A percentile compares a stretch with the other conserved stretches of the same genome.
These are phyloP conservation scores for Paracoccidioides brasiliensis DNA, from an alignment of 2,329 filamentous ascomycete genomes.

Conservation along the genomic window DNA sequence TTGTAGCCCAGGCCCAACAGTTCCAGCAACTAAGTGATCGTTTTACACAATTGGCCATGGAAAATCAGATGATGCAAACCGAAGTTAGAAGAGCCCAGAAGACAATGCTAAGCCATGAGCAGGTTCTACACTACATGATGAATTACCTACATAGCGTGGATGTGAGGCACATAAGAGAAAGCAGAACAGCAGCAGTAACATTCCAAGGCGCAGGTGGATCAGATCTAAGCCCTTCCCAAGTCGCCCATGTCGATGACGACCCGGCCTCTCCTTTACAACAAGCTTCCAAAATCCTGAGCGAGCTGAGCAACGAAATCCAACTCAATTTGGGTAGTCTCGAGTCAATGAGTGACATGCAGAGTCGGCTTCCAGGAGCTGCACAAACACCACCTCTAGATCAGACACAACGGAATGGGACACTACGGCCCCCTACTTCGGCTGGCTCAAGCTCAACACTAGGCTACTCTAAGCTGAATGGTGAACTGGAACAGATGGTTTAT, in stretches of 20 bases:
- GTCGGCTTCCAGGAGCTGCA: slow-evolving; percentile 41
- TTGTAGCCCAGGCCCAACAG: slow-evolving; percentile 84
- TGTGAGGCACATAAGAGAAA: slow-evolving; percentile 50
- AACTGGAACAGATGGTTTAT: slow-evolving; percentile 66
- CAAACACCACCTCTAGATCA: slow-evolving; percentile 46
- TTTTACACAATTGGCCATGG: slow-evolving; percentile 62
- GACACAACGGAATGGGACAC: slow-evolving; percentile 31
- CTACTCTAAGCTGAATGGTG: slow-evolving; percentile 38
- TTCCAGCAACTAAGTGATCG: slow-evolving; percentile 76
- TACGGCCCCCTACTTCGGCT: slow-evolving; percentile 31
- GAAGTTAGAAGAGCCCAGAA: slow-evolving; percentile 53
- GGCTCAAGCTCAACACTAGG: slow-evolving; percentile 40
- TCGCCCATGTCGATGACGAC: slow-evolving; percentile 43
- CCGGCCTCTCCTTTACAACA: slow-evolving; percentile 56
- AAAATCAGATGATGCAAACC: slow-evolving; percentile 51
- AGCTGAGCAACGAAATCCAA: slow-evolving; percentile 52
- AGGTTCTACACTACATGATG: slow-evolving; percentile 59
- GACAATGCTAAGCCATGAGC: slow-evolving; percentile 59
- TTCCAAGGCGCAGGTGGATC: slow-evolving; percentile 29
- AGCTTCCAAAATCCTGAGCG: slow-evolving; percentile 51
- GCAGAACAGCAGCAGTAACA: slow-evolving; percentile 29
- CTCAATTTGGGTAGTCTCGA: slow-evolving; percentile 52
- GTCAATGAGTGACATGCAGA: slow-evolving; percentile 48
- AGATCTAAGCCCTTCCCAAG: slow-evolving; percentile 35
- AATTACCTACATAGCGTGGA: slow-evolving; percentile 53